Evolutionary conservation across 2,329 filamentous ascomycete species (phyloP), one percentile per base, ranked within the genome.

Genomic region (Penicillium sp.): DNA sequence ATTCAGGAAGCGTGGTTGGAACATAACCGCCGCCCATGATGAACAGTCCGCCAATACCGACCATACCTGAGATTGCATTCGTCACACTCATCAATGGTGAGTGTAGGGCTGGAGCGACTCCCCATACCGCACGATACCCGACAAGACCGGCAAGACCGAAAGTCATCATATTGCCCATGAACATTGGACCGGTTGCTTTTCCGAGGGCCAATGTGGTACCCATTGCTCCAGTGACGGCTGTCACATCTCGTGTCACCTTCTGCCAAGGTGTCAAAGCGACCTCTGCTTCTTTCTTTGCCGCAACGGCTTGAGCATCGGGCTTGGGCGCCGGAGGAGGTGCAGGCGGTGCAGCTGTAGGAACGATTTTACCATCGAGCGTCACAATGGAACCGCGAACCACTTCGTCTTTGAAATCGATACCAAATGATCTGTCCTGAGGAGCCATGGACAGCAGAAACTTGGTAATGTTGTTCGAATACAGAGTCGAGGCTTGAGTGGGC

Each of bases 381-480:
- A 93, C 85, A 37, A 94, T 90, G 0, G 86, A 77, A 13, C 86
- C 85, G 22, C 88, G 80, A 5, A 92, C 84, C 15, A 95, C 88
- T 62, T 93, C 87, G 50, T 94, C 88, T 0, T 77, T 74, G 3
- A 93, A 70, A 51, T 93, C 85, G 30, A 94, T 73, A 6, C 85
- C 85, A 47, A 87, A 94, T 25, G 82, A 75, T 47, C 85, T 87
- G 2, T 87, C 80, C 42, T 82, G 76, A 1, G 86, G 85, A 1
- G 80, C 66, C 73, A 94, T 86, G 0, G 87, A 92, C 7, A 95
- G 72, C 17, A 94, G 69, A 40, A 89, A 84, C 59, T 94, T 95
- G 50, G 82, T 88, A 54, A 94, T 89, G 58, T 95, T 95, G 73
- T 94, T 95, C 2, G 85, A 92, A 64, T 94, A 95, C 13, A 95